phyloP scores from a whole-genome alignment of 441 rosid genomes.

The Erodium trifolium region DNA sequence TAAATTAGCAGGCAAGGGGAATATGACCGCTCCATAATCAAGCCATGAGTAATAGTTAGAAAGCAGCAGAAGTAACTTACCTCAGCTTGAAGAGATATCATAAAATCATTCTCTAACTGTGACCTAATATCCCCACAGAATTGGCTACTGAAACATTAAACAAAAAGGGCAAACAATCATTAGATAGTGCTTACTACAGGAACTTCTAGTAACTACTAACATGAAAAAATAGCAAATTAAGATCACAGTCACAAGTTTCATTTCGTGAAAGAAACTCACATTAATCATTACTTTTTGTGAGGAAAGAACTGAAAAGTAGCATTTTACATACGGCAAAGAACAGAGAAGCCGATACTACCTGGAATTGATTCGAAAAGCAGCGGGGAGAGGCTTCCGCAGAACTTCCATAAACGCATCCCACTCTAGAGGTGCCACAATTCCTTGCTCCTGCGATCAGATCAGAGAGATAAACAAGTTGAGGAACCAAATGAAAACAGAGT shows the following conservation, averaged over 20 bases:
- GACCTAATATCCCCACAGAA: conserved; percentile 61
- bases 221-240: not conserved
- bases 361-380: conserved; percentile 88
- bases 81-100: conserved; percentile 69
- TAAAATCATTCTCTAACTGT: conserved; percentile 76
- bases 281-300: too few species aligned
- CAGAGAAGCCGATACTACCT: conserved; percentile 29
- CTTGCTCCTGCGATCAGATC: conserved; percentile 53
- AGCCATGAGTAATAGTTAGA: not conserved
- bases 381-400: conserved; percentile 79
- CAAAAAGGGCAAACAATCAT: not conserved
- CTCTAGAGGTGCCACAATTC: conserved; percentile 61
- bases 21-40: conserved; percentile 9
- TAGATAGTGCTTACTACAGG: too few species aligned
- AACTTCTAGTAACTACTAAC: too few species aligned
- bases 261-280: too few species aligned
- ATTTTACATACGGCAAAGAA: too few species aligned
- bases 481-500: not conserved
- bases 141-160: conserved; percentile 61
- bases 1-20: not conserved
- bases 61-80: conserved; percentile 20
- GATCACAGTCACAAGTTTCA: too few species aligned
- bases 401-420: conserved; percentile 65
- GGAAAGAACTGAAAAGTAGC: too few species aligned
- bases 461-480: not conserved